phyloP scores from a whole-genome alignment of 495 filamentous ascomycete species.

The Penicillium salamii region DNA sequence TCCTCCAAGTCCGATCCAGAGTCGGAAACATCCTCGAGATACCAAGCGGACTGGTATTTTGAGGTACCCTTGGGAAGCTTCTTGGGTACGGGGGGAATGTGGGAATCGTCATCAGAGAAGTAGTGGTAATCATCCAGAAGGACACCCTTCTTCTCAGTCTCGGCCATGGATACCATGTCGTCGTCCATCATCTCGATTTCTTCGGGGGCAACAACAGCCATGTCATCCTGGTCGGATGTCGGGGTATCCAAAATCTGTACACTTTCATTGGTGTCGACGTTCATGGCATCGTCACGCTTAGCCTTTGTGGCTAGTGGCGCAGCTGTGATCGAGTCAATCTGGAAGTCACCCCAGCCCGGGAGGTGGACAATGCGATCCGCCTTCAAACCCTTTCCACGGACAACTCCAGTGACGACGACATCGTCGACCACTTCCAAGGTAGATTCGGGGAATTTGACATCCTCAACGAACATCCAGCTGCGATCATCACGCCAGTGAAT shows the following conservation, averaged over 20 bases:
- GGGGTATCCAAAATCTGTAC: conserved; percentile 63
- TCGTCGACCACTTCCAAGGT: conserved; percentile 45
- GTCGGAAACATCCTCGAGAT: conserved; percentile 78
- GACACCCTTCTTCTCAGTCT: conserved; percentile 69
- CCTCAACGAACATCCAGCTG: conserved; percentile 90
- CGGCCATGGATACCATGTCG: conserved; percentile 54
- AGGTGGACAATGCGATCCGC: conserved; percentile 86
- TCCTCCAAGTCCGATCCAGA: conserved; percentile 83
- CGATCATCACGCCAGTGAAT: conserved; percentile 89
- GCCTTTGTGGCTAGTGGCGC: conserved; percentile 58
- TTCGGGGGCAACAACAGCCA: conserved; percentile 82
- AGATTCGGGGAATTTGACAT: conserved; percentile 64
- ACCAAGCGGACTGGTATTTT: conserved; percentile 92
- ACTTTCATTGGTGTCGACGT: conserved; percentile 54
- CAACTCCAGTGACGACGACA: conserved; percentile 78
- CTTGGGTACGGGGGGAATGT: conserved; percentile 60
- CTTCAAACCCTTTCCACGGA: conserved; percentile 83
- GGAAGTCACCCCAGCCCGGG: conserved; percentile 92
- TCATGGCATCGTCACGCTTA: conserved; percentile 66
- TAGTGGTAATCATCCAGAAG: conserved; percentile 96
- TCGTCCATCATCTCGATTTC: conserved; percentile 73
- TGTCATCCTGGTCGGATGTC: conserved; percentile 72
- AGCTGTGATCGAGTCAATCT: conserved; percentile 81
- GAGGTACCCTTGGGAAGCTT: conserved; percentile 88
- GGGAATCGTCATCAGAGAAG: conserved; percentile 86